These are phyloP conservation scores for Amanita molliuscula DNA, from an alignment of 768 basidiomycete genomes.

Conservation along the genomic window DNA sequence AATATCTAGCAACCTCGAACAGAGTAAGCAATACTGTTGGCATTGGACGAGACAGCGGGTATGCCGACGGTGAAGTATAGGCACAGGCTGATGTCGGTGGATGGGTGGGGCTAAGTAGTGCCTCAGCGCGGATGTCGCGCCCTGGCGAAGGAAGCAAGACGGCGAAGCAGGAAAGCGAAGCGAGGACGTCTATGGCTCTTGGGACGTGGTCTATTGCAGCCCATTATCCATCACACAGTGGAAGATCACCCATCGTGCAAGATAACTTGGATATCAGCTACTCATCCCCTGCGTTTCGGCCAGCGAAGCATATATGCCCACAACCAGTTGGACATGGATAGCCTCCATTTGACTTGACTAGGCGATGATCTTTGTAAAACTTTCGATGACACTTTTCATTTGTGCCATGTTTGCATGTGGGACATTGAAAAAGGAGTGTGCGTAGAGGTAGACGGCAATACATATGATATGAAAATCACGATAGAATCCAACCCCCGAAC, in stretches of 20 bases:
- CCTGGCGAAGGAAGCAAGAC: no score
- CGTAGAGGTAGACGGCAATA: constrained; percentile 66
- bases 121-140: no score
- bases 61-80: no score
- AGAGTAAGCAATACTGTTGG: no score
- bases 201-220: no score
- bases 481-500: constrained; percentile 12
- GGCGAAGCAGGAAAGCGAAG: no score
- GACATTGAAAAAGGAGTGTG: constrained; percentile 61
- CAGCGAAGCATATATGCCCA: constrained; percentile 58
- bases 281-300: neutral
- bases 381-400: constrained; percentile 69
- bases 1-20: no score
- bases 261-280: neutral
- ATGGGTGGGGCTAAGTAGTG: no score
- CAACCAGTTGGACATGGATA: constrained; percentile 74
- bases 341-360: constrained; percentile 27
- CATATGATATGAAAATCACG: constrained; percentile 1
- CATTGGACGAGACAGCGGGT: no score
- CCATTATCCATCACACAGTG: neutral
- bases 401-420: constrained; percentile 71
- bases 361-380: constrained; percentile 52
- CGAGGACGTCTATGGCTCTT: no score
- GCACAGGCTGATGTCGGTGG: no score
- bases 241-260: neutral